Percentiles rank a stretch among this genome's conserved stretches.
Conservation (phyloP, 352 stramenopile genomes). For the Phytophthora megakarya region DNA sequence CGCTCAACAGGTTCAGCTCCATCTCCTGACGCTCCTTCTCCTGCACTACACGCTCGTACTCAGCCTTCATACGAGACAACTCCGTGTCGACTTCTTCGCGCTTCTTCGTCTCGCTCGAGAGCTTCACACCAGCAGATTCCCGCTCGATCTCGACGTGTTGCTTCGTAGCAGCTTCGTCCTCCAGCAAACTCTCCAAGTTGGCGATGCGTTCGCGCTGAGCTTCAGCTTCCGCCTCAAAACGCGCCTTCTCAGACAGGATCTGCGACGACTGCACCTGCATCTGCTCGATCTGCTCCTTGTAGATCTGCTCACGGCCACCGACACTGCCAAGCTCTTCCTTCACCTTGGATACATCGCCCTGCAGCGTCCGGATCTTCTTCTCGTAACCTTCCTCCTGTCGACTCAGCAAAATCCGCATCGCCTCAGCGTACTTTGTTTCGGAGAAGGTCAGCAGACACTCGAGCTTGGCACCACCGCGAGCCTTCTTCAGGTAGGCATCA, state of each 20-base stretch:
- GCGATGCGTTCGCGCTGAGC: conserved; percentile 71
- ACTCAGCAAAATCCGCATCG: conserved; percentile 82
- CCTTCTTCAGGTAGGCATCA: conserved; percentile 74
- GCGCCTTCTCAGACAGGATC: conserved; percentile 77
- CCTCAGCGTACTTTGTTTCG: conserved; percentile 80
- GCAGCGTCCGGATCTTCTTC: conserved; percentile 79
- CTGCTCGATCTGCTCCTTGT: conserved; percentile 88
- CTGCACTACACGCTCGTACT: conserved; percentile 77
- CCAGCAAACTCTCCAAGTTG: conserved; percentile 66
- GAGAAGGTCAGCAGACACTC: conserved; percentile 78
- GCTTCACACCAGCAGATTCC: conserved; percentile 72
- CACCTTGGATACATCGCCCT: conserved; percentile 74
- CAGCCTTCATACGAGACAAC: conserved; percentile 60
- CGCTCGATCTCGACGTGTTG: conserved; percentile 79
- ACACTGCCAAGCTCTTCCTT: conserved; percentile 86
- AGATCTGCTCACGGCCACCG: conserved; percentile 80
- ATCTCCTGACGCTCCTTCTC: conserved; percentile 84
- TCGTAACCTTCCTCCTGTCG: conserved; percentile 86
- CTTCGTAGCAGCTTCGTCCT: conserved; percentile 65
- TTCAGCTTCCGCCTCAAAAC: conserved; percentile 68
- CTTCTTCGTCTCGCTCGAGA: conserved; percentile 59
- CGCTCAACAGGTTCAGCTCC: conserved; percentile 76
- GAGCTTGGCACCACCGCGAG: conserved; percentile 73
- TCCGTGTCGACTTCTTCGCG: conserved; percentile 67
- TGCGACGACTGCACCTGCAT: conserved; percentile 78